These are phyloP conservation scores for Cydonia oblonga DNA, from an alignment of 331 rosid genomes.

Conservation along the genomic window DNA sequence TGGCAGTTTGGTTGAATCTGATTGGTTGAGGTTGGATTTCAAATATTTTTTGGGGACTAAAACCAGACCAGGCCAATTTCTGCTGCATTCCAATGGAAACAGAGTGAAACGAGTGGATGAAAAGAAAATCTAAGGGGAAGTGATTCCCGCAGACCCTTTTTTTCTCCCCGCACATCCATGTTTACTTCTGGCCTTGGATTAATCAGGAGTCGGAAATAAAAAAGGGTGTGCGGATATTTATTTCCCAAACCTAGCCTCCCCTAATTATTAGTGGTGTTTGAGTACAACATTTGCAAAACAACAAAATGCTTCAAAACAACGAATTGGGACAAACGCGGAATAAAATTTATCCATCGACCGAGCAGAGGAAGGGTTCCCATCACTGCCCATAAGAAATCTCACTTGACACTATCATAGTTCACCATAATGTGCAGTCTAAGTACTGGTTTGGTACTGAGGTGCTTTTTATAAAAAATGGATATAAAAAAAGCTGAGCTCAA, in stretches of 20 bases:
- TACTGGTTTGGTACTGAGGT: too few relatives aligned
- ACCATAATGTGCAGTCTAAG: neutral
- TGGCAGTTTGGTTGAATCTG: constrained; percentile 25
- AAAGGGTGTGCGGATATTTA: neutral
- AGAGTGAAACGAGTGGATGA: neutral
- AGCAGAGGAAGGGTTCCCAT: neutral
- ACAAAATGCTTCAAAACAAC: neutral
- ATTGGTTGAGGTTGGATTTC: constrained; percentile 52
- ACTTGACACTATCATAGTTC: neutral
- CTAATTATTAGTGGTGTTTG: neutral
- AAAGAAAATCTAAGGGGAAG: too few relatives aligned
- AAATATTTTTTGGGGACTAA: constrained; percentile 20
- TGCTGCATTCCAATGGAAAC: neutral
- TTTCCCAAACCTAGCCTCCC: neutral
- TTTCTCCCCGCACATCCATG: neutral
- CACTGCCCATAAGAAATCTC: neutral
- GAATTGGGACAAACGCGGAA: neutral
- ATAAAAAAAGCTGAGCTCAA: too few relatives aligned
- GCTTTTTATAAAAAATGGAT: too few relatives aligned
- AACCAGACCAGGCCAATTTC: neutral
- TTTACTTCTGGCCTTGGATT: too few relatives aligned
- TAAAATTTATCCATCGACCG: neutral
- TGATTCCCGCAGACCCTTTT: neutral
- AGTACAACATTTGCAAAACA: neutral
- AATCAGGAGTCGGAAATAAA: neutral